These are phyloP conservation scores for Cytospora piceae DNA, from an alignment of 2,329 filamentous ascomycete species.

Conservation along the genomic window DNA sequence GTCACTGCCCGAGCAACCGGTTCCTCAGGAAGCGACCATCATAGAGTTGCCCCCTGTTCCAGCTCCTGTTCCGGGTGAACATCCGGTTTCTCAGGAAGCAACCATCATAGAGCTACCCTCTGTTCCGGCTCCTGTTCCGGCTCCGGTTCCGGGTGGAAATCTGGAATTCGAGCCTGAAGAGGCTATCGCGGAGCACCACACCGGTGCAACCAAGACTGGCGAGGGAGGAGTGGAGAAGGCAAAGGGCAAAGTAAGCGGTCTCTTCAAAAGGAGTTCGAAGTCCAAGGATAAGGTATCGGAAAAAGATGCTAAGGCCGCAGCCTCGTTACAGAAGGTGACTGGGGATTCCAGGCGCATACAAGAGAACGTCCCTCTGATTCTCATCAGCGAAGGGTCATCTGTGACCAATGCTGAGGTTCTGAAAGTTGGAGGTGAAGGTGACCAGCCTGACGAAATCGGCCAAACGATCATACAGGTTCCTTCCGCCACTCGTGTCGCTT, in stretches of 20 bases:
- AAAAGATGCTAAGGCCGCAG: conserved; percentile 1
- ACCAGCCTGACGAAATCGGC: not conserved
- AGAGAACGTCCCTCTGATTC: not conserved
- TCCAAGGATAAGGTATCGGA: conserved; percentile 2
- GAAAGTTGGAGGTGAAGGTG: not conserved
- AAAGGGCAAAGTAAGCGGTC: conserved; percentile 3
- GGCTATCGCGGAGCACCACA: not conserved
- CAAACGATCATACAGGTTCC: conserved; percentile 20
- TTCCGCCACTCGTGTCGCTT: conserved; percentile 19
- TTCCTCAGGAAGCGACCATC: not conserved
- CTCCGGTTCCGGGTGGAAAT: not conserved
- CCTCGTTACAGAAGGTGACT: not conserved
- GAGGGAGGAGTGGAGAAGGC: conserved; percentile 3
- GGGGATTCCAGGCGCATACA: not conserved
- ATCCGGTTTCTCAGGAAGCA: no score
- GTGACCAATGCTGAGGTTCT: conserved; percentile 2
- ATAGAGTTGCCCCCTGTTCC: no score
- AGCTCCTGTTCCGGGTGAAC: no score
- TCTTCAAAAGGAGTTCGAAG: conserved; percentile 8
- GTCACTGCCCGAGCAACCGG: not conserved
- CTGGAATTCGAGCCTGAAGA: not conserved
- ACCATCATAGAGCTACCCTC: no score
- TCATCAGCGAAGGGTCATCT: conserved; percentile 5
- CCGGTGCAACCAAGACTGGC: conserved; percentile 2
- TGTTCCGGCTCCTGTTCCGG: not conserved